Evolutionary conservation across 495 filamentous ascomycete species (phyloP), one percentile per base, ranked within the genome.

Genomic region (Gamarada debralockiae): DNA sequence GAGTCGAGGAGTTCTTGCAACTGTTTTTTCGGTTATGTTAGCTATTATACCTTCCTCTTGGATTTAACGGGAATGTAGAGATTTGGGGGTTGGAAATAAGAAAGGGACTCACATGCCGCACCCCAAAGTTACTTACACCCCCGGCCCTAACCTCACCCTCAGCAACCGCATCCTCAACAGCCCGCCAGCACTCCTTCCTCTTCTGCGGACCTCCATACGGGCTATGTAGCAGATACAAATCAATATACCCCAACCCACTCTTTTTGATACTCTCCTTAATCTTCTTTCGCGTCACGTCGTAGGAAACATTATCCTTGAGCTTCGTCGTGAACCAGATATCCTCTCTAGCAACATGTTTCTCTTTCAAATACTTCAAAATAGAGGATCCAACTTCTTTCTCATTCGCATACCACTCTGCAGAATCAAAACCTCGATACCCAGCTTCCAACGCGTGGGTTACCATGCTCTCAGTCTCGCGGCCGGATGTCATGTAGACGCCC

Each of bases 241-340:
- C 84, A 41, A 87, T 64, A 62, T 86, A 86, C 6, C 72, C 75
- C 1, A 86, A 68, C 0, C 76, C 73, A 31, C 77, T 73, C 47
- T 71, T 65, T 36, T 73, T 67, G 17, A 87, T 68, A 38, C 74
- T 81, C 55, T 74, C 64, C 14, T 67, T 71, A 44, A 90, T 81
- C 3, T 79, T 75, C 31, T 59, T 65, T 41, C 79, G 76, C 20
- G 82, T 81, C 7, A 64, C 59, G 10, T 81, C 70, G 60, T 86
- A 88, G 8, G 71, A 70, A 3, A 70, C 71, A 59, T 85, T 84
- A 47, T 63, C 72, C 21, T 70, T 70, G 15, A 89, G 68, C 63
- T 89, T 90, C 39, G 78, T 78, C 1, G 86, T 90, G 65, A 81
- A 87, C 63, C 81, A 81, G 52, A 89, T 70, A 55, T 87, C 76